A percentile compares a stretch with the other conserved stretches of the same genome.
These are phyloP conservation scores for Guyanaporus albipodus DNA, from an alignment of 768 basidiomycete species.

Conservation along the genomic window DNA sequence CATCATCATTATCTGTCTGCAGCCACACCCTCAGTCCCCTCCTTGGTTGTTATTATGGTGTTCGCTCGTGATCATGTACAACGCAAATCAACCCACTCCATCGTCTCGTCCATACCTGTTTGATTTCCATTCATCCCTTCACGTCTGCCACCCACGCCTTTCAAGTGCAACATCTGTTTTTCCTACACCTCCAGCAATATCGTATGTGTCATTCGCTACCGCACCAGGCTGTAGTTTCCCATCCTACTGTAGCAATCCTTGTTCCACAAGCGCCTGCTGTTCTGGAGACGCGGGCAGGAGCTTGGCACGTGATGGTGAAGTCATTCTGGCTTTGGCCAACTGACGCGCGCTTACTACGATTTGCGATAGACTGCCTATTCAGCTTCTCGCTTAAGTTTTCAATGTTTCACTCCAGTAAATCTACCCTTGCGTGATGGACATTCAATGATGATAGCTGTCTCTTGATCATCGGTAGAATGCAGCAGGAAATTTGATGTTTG, in stretches of 20 bases:
- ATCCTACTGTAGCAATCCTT: constrained; percentile 22
- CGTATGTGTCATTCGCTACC: constrained; percentile 26
- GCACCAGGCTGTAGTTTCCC: constrained; percentile 14
- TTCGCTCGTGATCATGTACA: constrained; percentile 37
- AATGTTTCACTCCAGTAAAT: constrained; percentile 11
- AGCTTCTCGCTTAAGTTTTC: constrained; percentile 2
- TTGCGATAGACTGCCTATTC: not conserved
- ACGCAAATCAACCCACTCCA: constrained; percentile 29
- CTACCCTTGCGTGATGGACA: constrained; percentile 7
- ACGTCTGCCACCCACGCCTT: constrained; percentile 21
- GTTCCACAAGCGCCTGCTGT: constrained; percentile 12
- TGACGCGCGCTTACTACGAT: constrained; percentile 2
- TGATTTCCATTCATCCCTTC: constrained; percentile 23
- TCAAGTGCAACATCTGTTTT: constrained; percentile 30
- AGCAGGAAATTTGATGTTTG: constrained; percentile 7
- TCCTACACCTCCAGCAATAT: constrained; percentile 28
- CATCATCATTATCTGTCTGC: constrained; percentile 24
- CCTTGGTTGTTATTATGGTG: constrained; percentile 36
- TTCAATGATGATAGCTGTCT: no score
- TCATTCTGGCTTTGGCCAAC: not conserved
- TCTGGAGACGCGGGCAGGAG: constrained; percentile 5
- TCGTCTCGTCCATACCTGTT: constrained; percentile 28
- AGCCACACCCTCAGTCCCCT: constrained; percentile 15
- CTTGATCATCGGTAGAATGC: constrained; percentile 5
- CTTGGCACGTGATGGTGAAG: constrained; percentile 14